A percentile compares a stretch with the other conserved stretches of the same genome.
Conservation (phyloP, 306 rosid genomes). For the Quercus parvula region DNA sequence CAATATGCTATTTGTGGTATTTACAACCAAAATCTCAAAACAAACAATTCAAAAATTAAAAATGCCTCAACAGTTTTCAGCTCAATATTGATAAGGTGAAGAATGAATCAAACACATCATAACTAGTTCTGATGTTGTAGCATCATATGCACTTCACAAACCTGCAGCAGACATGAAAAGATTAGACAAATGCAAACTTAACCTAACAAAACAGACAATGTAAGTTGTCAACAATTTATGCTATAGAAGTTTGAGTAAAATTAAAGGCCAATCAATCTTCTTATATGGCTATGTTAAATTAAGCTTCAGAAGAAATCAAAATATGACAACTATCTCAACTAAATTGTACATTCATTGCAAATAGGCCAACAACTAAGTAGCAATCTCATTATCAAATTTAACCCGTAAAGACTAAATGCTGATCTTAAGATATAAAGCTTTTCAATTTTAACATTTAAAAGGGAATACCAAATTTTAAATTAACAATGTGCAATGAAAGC, state of each 20-base stretch:
- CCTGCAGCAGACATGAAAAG: slow-evolving; percentile 11
- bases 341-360: too few relatives aligned
- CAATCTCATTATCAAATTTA: too few relatives aligned
- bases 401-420: too few relatives aligned
- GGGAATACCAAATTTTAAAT: too few relatives aligned
- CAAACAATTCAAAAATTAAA: not conserved
- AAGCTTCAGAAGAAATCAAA: too few relatives aligned
- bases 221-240: not conserved
- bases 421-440: too few relatives aligned
- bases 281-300: too few relatives aligned
- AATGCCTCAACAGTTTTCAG: not conserved
- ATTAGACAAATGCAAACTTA: slow-evolving; percentile 1
- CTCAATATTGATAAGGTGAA: slow-evolving; percentile 16
- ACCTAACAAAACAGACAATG: slow-evolving; percentile 3
- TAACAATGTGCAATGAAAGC: too few relatives aligned
- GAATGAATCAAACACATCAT: slow-evolving; percentile 1
- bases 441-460: too few relatives aligned
- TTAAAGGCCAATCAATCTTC: not conserved
- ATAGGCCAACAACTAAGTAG: too few relatives aligned
- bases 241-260: not conserved
- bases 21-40: slow-evolving; percentile 15
- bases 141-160: not conserved
- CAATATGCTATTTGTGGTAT: not conserved
- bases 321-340: too few relatives aligned
- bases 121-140: slow-evolving; percentile 6